Evolutionary conservation across 495 filamentous ascomycete genomes (phyloP).

Genomic region (Viridothelium virens): DNA sequence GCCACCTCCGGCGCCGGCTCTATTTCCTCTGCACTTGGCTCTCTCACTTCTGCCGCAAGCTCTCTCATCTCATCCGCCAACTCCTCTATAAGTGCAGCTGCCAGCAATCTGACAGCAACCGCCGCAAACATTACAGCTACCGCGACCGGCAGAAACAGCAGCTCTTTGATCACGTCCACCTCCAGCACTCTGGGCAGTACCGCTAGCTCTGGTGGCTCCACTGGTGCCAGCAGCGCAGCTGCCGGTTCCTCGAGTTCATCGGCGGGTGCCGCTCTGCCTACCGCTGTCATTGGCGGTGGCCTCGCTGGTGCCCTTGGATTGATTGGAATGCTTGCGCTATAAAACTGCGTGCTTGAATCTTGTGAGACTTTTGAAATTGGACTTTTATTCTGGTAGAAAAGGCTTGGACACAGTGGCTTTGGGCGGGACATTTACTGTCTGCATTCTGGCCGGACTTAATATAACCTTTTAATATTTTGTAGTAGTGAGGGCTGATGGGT

Average conservation of each 20-base stretch:
- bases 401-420: no score
- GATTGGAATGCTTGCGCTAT: slow-evolving; percentile 36
- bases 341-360: slow-evolving; percentile 16
- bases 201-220: slow-evolving; percentile 8
- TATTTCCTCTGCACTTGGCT: background rate
- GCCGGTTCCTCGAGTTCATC: slow-evolving; percentile 21
- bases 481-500: background rate
- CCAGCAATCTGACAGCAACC: slow-evolving; percentile 13
- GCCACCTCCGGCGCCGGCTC: slow-evolving; percentile 15
- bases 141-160: background rate
- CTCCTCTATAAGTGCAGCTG: background rate
- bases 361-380: background rate
- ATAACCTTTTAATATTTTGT: background rate
- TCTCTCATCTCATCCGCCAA: slow-evolving; percentile 10
- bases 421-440: background rate
- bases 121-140: slow-evolving; percentile 7
- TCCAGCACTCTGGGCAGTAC: background rate
- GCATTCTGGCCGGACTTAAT: background rate
- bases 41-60: slow-evolving; percentile 11
- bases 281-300: slow-evolving; percentile 32
- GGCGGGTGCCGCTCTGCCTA: slow-evolving; percentile 29
- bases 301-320: slow-evolving; percentile 35
- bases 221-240: slow-evolving; percentile 15
- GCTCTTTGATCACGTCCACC: background rate
- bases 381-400: no score